Evolutionary conservation across 108 stramenopile species (phyloP).

Genomic region (Skeletonema costatum): DNA sequence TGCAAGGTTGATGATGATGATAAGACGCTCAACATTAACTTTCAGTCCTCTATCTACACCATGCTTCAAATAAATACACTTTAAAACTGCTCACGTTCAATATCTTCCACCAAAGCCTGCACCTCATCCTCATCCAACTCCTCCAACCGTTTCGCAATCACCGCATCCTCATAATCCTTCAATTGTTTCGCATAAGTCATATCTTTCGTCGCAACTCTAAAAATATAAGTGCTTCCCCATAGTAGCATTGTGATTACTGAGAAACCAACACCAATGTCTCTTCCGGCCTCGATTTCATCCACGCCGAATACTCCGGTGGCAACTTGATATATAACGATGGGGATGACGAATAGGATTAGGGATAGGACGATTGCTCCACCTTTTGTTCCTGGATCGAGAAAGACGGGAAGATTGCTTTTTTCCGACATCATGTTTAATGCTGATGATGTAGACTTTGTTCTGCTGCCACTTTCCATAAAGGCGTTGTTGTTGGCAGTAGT

Average conservation of each 20-base stretch:
- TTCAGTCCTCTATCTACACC: not conserved
- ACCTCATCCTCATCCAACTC: conserved; percentile 96
- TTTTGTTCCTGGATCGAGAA: conserved; percentile 85
- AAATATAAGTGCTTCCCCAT: conserved; percentile 91
- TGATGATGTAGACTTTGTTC: not conserved
- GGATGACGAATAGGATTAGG: conserved; percentile 74
- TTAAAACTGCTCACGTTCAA: conserved; percentile 70
- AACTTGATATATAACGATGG: conserved; percentile 69
- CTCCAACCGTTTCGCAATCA: conserved; percentile 94
- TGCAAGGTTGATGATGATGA: not conserved
- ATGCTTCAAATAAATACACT: not conserved
- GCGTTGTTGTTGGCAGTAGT: not conserved
- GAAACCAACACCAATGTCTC: conserved; percentile 84
- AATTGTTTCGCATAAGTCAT: conserved; percentile 99
- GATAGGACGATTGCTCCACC: conserved; percentile 82
- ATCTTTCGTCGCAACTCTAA: conserved; percentile 95
- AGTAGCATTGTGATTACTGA: conserved; percentile 65
- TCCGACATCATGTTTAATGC: conserved; percentile 26
- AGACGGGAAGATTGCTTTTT: conserved; percentile 65
- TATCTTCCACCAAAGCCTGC: conserved; percentile 89
- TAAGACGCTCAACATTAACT: too few relatives aligned
- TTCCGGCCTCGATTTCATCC: conserved; percentile 75
- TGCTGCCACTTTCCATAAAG: not conserved
- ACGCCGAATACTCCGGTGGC: conserved; percentile 59
- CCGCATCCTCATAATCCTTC: conserved; percentile 96